Base-by-base conservation (phyloP, 192 early-diverging fungal genomes). In the Coemansia sp. region DNA sequence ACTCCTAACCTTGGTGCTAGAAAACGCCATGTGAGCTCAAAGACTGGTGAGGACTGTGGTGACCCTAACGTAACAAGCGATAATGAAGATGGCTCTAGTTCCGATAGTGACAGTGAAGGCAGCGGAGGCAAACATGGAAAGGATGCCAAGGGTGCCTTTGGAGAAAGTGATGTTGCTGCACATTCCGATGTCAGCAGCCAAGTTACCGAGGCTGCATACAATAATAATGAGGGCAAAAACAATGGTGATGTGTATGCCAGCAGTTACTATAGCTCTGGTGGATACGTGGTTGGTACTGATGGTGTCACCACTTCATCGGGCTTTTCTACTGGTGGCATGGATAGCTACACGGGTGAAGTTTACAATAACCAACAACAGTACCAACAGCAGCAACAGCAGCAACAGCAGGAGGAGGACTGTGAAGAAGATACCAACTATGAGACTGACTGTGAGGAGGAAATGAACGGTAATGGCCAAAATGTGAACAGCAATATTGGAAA, bases 1-100 rank as follows among this genome's bases (percentile, higher is more conserved):
- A 2, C 38, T n/a, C 14, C 38, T 17, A 12, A 2, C 5, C 2
- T 5, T 41, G 13, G 39, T n/a, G 77, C 72, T 68, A 84, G 85
- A 22, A 59, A 59, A 38, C 57, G 57, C 14, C 57, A 59, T 41
- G 39, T 40, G n/a, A 59, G 39, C 13, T 41, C 57, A 16, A 59
- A 59, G 39, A 59, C 57, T 10, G 57, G 57, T 40, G 57, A 59
- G 5, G 57, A 59, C 8, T 59, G 57, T 41, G 57, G 57, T 40
- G 57, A 59, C 17, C 57, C 57, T 4, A 59, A 14, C 40, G n/a
- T 17, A n/a, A 41, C 51, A 2, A 22, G 51, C 7, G 51, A 59
- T 22, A 41, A 8, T 59, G 57, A 59, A 5, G n/a, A 32, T 38
- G 22, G 14, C 14, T 59, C 57, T 59, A 16, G 14, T 14, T 59